Base-by-base conservation (phyloP, 2,329 filamentous ascomycete species). In the Stagonosporopsis vannaccii region DNA sequence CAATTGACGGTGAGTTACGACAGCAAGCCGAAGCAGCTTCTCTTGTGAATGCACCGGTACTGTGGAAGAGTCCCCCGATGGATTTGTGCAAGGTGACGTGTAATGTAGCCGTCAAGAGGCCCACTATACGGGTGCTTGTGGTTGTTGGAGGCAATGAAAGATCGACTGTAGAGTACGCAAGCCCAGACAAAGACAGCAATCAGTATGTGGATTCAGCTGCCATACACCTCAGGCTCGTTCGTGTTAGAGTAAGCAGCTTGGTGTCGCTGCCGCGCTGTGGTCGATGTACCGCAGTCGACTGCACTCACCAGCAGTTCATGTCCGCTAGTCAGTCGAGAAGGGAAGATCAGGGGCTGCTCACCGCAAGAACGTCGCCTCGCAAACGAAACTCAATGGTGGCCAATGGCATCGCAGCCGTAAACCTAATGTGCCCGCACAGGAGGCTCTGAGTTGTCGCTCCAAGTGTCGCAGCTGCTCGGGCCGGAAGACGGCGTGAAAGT, bases 291-390 rank as follows among this genome's bases (percentile, higher is more conserved):
- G 42, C 50, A 59, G 56, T 48, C 51, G 47, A 41, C 58, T 62
- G 65, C 59, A 61, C 56, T 60, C 52, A 48, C 62, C 59, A 61
- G 52, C 51, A 65, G 64, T 65, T 70, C 63, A 63, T 40, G 60
- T 56, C 56, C 58, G 53, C 43, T 45, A 48, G 49, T 52, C 56
- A 56, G 54, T 32, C 19, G 19, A 22, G 26, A 42, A 32, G 54
- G 44, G 56, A 40, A 51, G 58, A 63, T 70, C 65, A 68, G 65
- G 66, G 66, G 65, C 51, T 56, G 59, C 54, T 65, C 58, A 63
- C 59, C 60, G 56, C 58, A 62, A 47, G 43, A 56, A 44, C 30
- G 42, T 48, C 42, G 47, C 53, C 42, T 56, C 36, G 37, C 37
- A 43, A 51, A 56, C 36, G 30, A 48, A 51, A 51, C 41, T 33